Base-by-base conservation (phyloP, 805 yeast species). In the Yamadazyma paraphyllophila region DNA sequence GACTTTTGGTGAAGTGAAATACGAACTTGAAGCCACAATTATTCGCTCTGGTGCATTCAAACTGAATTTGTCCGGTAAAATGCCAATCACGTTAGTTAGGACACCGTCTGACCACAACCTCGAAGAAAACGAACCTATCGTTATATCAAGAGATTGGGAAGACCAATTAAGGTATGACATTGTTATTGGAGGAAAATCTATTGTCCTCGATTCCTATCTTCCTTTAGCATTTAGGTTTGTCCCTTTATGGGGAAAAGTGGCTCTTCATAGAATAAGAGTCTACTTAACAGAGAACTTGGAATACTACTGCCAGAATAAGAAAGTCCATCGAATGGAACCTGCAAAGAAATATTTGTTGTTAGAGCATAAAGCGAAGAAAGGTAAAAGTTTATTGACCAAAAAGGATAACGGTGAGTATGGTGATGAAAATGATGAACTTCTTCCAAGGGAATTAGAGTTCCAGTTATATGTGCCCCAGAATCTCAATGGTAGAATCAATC, bases 291-390 rank as follows among this genome's bases (percentile, higher is more conserved):
- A 94, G 61, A 89, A 88, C 56, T 68, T 87, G 63, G 98, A 92
- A 62, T 95, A 94, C 62, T 94, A 79, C 65, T 88, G 97, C 66
- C 79, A 81, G 34, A 80, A 85, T 61, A 85, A 87, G 59, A 86
- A 85, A 60, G 96, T 92, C 11, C 98, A 94, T 63, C 74, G 98
- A 44, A 80, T 89, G 63, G 98, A 94, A 67, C 97, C 99, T 0
- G 74, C 85, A 1, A 84, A 82, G 58, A 91, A 91, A 66, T 88
- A 77, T 55, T 65, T 92, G 38, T 63, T 94, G 33, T 71, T 89
- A 36, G 99, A 94, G 61, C 91, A 87, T 58, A 82, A 80, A 57
- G 89, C 96, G 2, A 57, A 66, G 30, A 69, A 68, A 44, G 78
- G 76, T 10, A 58, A 59, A 33, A 77, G 80, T 44, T 65, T 80